Percentiles rank a stretch among this genome's conserved stretches.
Evolutionary conservation across 169 alveolate genomes (phyloP).

Genomic region (Cardiosporidium cionae): DNA sequence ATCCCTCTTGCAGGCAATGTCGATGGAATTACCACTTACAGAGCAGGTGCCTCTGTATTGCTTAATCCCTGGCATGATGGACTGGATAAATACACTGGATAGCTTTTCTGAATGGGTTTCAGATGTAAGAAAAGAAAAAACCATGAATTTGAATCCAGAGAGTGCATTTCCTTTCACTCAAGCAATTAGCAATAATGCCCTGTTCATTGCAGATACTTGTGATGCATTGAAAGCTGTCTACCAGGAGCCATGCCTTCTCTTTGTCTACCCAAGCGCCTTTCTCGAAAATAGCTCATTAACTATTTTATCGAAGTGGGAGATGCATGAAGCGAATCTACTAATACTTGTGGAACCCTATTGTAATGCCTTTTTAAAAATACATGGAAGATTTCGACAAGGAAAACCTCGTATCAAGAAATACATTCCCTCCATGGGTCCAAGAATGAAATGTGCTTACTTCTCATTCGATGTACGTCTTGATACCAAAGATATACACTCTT

Average conservation of each 20-base stretch:
- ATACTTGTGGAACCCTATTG: too few species aligned
- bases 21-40: neutral
- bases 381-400: too few species aligned
- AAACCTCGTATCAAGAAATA: too few species aligned
- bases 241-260: neutral
- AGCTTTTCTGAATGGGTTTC: neutral
- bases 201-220: neutral
- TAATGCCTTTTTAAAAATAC: too few species aligned
- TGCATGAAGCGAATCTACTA: too few species aligned
- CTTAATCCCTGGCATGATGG: neutral
- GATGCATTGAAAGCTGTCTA: neutral
- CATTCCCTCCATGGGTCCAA: too few species aligned
- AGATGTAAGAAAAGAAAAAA: neutral
- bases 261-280: too few species aligned
- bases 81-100: neutral
- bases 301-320: too few species aligned
- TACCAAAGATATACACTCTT: too few species aligned
- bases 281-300: too few species aligned
- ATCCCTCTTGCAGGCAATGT: neutral
- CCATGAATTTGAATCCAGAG: neutral
- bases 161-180: neutral
- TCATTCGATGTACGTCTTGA: too few species aligned
- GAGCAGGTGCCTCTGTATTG: neutral
- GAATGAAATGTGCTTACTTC: too few species aligned
- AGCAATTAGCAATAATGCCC: neutral